phyloP scores from a whole-genome alignment of 2,329 filamentous ascomycete species.

The Xylaria sp. region DNA sequence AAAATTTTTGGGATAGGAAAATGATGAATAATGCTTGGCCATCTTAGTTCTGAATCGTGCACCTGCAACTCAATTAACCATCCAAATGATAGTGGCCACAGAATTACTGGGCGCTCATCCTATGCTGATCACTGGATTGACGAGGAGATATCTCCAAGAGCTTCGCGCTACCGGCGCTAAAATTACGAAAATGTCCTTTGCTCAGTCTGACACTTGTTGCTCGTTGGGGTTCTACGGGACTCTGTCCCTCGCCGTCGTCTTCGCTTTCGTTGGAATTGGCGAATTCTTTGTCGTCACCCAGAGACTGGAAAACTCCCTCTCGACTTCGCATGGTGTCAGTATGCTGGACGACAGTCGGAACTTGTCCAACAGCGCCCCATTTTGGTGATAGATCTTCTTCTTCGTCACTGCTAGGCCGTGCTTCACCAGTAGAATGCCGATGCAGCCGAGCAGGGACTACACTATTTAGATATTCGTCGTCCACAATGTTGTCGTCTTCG shows the following conservation, averaged over 20 bases:
- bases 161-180: constrained; percentile 82
- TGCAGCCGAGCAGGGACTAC: constrained; percentile 53
- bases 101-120: constrained; percentile 49
- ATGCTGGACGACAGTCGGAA: constrained; percentile 62
- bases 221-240: constrained; percentile 62
- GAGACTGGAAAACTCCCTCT: constrained; percentile 60
- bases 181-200: constrained; percentile 73
- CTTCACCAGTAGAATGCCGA: constrained; percentile 61
- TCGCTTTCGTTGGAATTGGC: constrained; percentile 49
- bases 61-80: constrained; percentile 30
- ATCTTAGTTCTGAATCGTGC: constrained; percentile 37
- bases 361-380: constrained; percentile 65
- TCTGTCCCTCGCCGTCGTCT: constrained; percentile 44
- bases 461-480: constrained; percentile 79
- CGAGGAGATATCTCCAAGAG: constrained; percentile 74
- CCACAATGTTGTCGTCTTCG: constrained; percentile 74
- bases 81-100: constrained; percentile 24
- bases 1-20: constrained; percentile 31
- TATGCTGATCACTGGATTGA: constrained; percentile 61
- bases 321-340: constrained; percentile 62
- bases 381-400: constrained; percentile 63
- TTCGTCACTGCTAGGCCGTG: constrained; percentile 69
- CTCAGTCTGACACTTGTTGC: constrained; percentile 78
- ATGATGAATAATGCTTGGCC: constrained; percentile 48
- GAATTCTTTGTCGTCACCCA: constrained; percentile 50